phyloP scores from a whole-genome alignment of 108 stramenopile genomes.

The Stephanodiscus minutulus region DNA sequence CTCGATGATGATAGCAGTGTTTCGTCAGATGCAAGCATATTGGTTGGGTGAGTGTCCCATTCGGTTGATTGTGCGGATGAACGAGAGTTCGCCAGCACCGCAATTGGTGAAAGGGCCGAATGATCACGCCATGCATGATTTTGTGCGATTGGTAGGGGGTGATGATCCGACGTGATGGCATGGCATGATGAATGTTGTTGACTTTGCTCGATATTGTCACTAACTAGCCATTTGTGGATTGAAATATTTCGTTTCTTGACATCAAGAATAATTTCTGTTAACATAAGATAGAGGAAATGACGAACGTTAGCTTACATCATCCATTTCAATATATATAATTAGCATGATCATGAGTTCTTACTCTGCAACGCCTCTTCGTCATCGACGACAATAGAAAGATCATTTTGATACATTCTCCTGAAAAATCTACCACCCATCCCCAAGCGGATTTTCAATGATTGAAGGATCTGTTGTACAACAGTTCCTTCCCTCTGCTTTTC shows the following conservation, averaged over 20 bases:
- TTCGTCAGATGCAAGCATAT: neutral
- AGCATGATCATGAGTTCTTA: neutral
- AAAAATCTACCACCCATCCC: conserved; percentile 23
- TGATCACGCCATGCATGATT: conserved; percentile 10
- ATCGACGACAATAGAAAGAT: conserved; percentile 14
- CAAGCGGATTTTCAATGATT: conserved; percentile 20
- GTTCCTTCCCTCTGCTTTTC: conserved; percentile 14
- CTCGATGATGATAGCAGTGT: neutral
- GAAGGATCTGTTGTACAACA: conserved; percentile 9
- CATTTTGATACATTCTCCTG: conserved; percentile 13
- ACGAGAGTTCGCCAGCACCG: neutral
- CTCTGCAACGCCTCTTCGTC: conserved; percentile 24
- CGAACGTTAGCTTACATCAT: neutral
- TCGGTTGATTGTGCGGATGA: neutral
- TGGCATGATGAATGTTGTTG: neutral
- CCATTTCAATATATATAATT: neutral
- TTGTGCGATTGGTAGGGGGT: neutral
- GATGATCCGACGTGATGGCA: neutral
- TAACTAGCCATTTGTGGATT: conserved; percentile 12
- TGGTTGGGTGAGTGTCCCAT: neutral
- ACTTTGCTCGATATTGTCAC: neutral
- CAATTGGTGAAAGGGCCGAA: neutral
- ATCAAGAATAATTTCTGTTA: conserved; percentile 13
- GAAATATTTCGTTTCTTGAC: conserved; percentile 19
- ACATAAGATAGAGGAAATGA: neutral